phyloP scores from a whole-genome alignment of 805 yeast species.

The Candida saitoana region DNA sequence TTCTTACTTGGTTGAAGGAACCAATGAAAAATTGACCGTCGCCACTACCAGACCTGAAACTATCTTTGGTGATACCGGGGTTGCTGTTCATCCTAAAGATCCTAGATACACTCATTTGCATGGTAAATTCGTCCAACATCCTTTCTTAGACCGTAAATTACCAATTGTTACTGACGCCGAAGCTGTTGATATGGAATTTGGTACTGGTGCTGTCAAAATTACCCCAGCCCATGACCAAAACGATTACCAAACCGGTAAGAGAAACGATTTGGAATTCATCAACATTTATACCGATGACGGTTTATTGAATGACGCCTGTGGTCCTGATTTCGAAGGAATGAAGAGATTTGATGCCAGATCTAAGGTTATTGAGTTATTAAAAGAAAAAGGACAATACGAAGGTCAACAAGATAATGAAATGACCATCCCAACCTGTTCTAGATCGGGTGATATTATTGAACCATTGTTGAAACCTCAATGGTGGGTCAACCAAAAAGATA shows the following conservation, averaged over 20 bases:
- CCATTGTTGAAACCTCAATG: conserved; percentile 98
- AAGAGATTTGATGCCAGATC: conserved; percentile 93
- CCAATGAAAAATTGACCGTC: conserved; percentile 82
- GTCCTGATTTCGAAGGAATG: conserved; percentile 78
- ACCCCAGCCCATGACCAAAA: conserved; percentile 98
- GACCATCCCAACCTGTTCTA: conserved; percentile 90
- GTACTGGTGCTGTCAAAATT: conserved; percentile 99
- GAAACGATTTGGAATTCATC: conserved; percentile 82
- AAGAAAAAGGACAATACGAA: conserved; percentile 50
- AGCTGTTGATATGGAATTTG: conserved; percentile 98
- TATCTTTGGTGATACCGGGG: conserved; percentile 94
- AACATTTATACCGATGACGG: conserved; percentile 94
- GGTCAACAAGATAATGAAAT: conserved; percentile 93
- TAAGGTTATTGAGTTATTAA: conserved; percentile 74
- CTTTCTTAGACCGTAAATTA: conserved; percentile 76
- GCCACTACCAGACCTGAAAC: conserved; percentile 99
- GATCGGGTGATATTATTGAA: conserved; percentile 96
- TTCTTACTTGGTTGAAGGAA: conserved; percentile 81
- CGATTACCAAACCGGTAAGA: conserved; percentile 95
- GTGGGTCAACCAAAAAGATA: conserved; percentile 92
- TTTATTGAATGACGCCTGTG: conserved; percentile 83
- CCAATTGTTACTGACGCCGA: conserved; percentile 89
- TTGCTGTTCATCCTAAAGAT: conserved; percentile 97
- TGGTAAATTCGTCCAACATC: conserved; percentile 88
- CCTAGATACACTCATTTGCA: conserved; percentile 89